Percentiles rank a stretch among this genome's conserved stretches.
Evolutionary conservation across 176 grass and related monocot species (phyloP).

Genomic region (Bromus sterilis): DNA sequence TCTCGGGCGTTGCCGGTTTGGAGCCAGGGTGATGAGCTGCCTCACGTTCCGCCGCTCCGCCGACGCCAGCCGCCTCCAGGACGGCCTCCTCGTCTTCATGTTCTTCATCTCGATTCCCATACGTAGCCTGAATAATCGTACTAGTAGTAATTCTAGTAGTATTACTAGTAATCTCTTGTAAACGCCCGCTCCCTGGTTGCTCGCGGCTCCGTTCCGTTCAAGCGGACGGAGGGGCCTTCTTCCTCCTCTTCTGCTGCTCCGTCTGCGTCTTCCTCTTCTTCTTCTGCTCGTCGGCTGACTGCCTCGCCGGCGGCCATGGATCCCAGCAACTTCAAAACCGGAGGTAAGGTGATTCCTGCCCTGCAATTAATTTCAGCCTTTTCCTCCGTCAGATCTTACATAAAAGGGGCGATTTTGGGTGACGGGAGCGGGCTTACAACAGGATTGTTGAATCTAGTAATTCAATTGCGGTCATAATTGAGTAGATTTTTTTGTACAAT

Average conservation of each 20-base stretch:
- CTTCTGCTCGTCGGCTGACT: not conserved
- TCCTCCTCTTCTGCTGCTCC: not conserved
- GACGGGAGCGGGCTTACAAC: not conserved
- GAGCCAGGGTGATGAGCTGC: conserved; percentile 50
- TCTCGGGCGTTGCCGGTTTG: conserved; percentile 41
- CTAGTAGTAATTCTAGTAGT: conserved; percentile 6
- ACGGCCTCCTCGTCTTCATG: conserved; percentile 61
- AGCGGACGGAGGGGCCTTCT: not conserved
- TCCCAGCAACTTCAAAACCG: conserved; percentile 42
- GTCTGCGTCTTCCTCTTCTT: not conserved
- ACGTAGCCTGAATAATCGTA: conserved; percentile 14
- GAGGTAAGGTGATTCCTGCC: conserved; percentile 14
- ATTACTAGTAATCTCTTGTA: conserved; percentile 26
- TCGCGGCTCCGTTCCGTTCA: not conserved
- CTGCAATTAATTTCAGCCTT: not conserved
- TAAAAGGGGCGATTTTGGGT: not conserved
- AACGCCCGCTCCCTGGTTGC: not conserved
- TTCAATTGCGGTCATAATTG: not conserved
- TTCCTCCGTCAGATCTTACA: not conserved
- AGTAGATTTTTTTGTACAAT: not conserved
- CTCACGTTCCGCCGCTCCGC: conserved; percentile 37
- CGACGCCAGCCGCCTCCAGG: conserved; percentile 48
- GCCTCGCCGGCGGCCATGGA: conserved; percentile 20
- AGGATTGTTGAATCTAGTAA: not conserved
- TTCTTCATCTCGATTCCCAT: conserved; percentile 66